These are phyloP conservation scores for Populus simonii DNA, from an alignment of 345 rosid genomes.

Conservation along the genomic window DNA sequence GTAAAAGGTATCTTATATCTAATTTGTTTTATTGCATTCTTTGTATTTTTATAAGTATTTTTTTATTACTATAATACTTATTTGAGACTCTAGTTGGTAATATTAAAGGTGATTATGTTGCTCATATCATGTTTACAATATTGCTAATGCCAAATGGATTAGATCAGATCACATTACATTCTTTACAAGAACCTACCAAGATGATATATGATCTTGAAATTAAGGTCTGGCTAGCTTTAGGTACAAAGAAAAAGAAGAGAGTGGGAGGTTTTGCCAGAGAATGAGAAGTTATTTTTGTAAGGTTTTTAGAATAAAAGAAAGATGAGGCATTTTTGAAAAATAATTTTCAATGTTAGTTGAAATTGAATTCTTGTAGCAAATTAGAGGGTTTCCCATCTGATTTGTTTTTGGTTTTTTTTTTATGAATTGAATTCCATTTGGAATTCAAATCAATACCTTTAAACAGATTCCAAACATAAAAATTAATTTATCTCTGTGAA, in stretches of 20 bases:
- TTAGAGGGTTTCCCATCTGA: no score
- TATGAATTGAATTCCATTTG: no score
- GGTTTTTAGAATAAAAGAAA: no score
- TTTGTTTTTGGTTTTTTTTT: no score
- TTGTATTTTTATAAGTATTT: not conserved
- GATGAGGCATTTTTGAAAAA: no score
- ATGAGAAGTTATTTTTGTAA: no score
- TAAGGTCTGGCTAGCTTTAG: conserved; percentile 94
- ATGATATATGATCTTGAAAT: conserved; percentile 83
- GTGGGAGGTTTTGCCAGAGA: conserved; percentile 38
- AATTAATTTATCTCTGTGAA: no score
- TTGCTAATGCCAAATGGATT: conserved; percentile 95
- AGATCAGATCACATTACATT: conserved; percentile 71
- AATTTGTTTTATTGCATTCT: not conserved
- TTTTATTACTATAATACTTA: not conserved
- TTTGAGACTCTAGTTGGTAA: not conserved
- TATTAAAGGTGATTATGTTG: conserved; percentile 70
- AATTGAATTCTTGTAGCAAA: no score
- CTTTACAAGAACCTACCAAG: conserved; percentile 73
- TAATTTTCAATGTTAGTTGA: no score
- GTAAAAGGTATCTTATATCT: conserved; percentile 26
- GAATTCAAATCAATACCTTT: no score
- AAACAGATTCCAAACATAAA: no score
- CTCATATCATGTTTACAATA: conserved; percentile 86
- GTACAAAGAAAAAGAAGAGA: conserved; percentile 81